Base-by-base conservation (phyloP, 2,329 filamentous ascomycete genomes). In the Annulohypoxylon truncatum region DNA sequence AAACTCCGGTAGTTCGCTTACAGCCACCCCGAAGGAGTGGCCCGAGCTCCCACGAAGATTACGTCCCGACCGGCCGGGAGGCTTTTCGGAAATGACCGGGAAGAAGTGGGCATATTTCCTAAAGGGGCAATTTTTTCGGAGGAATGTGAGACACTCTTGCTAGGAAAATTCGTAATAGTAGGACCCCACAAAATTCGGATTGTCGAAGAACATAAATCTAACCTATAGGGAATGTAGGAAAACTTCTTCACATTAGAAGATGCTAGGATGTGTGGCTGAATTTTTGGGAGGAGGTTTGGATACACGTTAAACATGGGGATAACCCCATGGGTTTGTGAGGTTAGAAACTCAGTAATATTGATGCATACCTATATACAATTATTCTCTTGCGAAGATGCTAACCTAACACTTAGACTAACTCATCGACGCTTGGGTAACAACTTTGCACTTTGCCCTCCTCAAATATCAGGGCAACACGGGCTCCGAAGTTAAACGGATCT, bases 401-500 rank as follows among this genome's bases (percentile, higher is more conserved):
- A 7, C 6, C 5, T 13, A 12, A 7, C 28, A 26, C 35, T 31
- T 50, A 20, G 28, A 7, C 42, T 48, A 13, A 53, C 20, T 56
- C 55, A 20, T 68, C 68, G 7, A 57, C 56, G 13, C 67, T 50
- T 8, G 68, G 66, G 54, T 68, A 61, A 26, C 66, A 66, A n/a
- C 60, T 64, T 44, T 31, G 66, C 2, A 70, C 62, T 18, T 57
- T 61, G 2, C 68, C 70, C 62, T 77, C 74, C 22, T 71, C 66
- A 52, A 77, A 66, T 56, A 69, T 72, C 28, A 78, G 3, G 13
- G 75, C 75, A 51, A 78, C 75, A 56, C 71, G 74, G 1, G 73
- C 75, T 1, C 75, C 76, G 44, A 77, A 75, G 47, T 76, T 69
- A 42, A 80, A 67, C 15, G 78, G 78, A 70, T 78, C 70, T 1